These are phyloP conservation scores for Xylariaceae sp. DNA, from an alignment of 2,329 filamentous ascomycete species.

Conservation along the genomic window DNA sequence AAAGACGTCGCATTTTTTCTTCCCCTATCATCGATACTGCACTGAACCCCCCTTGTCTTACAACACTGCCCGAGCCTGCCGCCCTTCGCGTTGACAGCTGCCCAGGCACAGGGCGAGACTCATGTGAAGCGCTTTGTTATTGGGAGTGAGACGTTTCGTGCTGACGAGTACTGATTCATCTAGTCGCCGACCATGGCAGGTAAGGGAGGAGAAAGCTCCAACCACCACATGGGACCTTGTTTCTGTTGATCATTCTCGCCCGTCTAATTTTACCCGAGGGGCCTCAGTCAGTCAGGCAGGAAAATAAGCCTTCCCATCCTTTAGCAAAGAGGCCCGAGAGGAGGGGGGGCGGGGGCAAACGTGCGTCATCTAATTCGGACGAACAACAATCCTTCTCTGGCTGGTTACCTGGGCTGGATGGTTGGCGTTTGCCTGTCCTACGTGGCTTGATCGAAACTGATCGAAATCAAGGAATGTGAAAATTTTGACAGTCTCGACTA, in stretches of 20 bases:
- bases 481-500: slow-evolving; percentile 17
- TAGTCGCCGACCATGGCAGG: background rate
- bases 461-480: slow-evolving; percentile 1
- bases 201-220: background rate
- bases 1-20: slow-evolving; percentile 10
- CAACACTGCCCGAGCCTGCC: slow-evolving; percentile 21
- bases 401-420: background rate
- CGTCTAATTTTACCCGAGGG: background rate
- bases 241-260: background rate
- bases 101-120: slow-evolving; percentile 20
- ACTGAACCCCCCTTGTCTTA: too few species aligned
- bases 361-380: slow-evolving; percentile 16
- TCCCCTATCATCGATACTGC: background rate
- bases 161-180: too few species aligned
- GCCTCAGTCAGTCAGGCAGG: background rate
- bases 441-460: slow-evolving; percentile 21
- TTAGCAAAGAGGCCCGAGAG: background rate
- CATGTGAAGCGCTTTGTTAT: too few species aligned
- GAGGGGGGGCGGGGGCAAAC: background rate
- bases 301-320: too few species aligned
- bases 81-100: slow-evolving; percentile 20
- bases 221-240: background rate
- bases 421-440: slow-evolving; percentile 10
- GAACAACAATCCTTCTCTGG: background rate
- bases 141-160: too few species aligned